Conservation (phyloP, 2,329 filamentous ascomycete species). For the Clonostachys rhizophaga region DNA sequence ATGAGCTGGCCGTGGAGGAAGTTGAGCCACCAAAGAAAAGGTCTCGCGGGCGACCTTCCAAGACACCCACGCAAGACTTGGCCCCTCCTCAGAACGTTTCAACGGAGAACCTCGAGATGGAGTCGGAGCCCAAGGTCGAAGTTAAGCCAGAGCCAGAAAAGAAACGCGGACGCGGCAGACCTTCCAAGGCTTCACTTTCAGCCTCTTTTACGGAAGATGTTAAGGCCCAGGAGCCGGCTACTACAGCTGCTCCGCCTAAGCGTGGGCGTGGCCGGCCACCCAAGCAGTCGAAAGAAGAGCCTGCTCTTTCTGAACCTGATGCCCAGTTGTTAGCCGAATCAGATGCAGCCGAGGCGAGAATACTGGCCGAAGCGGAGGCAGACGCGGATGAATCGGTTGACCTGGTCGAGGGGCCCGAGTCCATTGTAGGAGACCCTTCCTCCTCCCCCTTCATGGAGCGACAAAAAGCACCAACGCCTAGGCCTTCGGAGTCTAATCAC, state of each 20-base stretch:
- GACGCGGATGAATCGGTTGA: neutral
- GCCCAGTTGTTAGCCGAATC: neutral
- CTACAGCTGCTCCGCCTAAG: slow-evolving; percentile 14
- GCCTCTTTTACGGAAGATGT: slow-evolving; percentile 6
- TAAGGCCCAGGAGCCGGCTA: slow-evolving; percentile 6
- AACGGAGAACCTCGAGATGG: too few relatives aligned
- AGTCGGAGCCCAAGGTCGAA: neutral
- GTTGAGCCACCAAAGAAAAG: slow-evolving; percentile 1
- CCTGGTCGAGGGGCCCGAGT: neutral
- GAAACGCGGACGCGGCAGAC: slow-evolving; percentile 21
- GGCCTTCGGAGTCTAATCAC: neutral
- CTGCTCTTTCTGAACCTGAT: neutral
- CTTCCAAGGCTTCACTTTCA: slow-evolving; percentile 20
- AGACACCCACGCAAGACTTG: neutral
- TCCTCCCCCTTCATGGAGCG: neutral
- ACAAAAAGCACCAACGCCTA: neutral
- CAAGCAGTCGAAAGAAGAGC: slow-evolving; percentile 18
- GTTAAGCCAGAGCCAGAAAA: slow-evolving; percentile 4
- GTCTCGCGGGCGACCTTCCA: neutral
- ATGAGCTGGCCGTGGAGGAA: slow-evolving; percentile 1
- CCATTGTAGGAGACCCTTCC: neutral
- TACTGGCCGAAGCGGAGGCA: slow-evolving; percentile 3
- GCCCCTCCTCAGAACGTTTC: too few relatives aligned
- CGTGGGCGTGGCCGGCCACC: slow-evolving; percentile 20
- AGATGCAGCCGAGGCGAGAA: slow-evolving; percentile 1